Conservation (phyloP, 306 rosid genomes). For the Pachyrhizus erosus region DNA sequence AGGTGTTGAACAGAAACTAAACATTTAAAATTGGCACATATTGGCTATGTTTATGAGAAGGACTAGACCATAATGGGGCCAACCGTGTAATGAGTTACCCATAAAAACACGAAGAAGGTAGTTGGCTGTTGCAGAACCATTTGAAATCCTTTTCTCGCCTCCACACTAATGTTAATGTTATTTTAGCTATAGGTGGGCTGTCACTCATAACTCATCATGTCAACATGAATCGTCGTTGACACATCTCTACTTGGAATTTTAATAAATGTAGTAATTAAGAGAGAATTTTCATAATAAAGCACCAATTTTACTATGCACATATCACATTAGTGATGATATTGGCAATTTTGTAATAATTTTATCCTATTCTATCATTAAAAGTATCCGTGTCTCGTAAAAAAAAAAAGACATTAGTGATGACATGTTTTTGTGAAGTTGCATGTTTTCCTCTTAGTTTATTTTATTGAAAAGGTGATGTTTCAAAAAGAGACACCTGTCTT, state of each 20-base stretch:
- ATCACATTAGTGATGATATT: not conserved
- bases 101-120: slow-evolving; percentile 47
- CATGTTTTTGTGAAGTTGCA: not conserved
- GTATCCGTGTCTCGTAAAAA: too few relatives aligned
- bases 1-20: slow-evolving; percentile 20
- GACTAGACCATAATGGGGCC: slow-evolving; percentile 47
- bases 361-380: too few relatives aligned
- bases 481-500: slow-evolving; percentile 24
- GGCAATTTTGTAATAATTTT: too few relatives aligned
- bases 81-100: slow-evolving; percentile 41
- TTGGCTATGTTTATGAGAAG: slow-evolving; percentile 30
- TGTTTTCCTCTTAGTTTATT: slow-evolving; percentile 27
- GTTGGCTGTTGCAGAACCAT: slow-evolving; percentile 47
- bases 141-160: slow-evolving; percentile 34
- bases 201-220: slow-evolving; percentile 43
- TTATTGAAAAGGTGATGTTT: not conserved
- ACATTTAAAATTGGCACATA: slow-evolving; percentile 36
- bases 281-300: not conserved
- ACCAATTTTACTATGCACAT: not conserved
- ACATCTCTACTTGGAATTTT: slow-evolving; percentile 22
- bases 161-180: slow-evolving; percentile 30
- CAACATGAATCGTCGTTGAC: slow-evolving; percentile 23
- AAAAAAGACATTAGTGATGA: not conserved
- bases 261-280: not conserved
- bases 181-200: slow-evolving; percentile 35